Base-by-base conservation (phyloP, 306 rosid genomes). In the Biancaea sappan region DNA sequence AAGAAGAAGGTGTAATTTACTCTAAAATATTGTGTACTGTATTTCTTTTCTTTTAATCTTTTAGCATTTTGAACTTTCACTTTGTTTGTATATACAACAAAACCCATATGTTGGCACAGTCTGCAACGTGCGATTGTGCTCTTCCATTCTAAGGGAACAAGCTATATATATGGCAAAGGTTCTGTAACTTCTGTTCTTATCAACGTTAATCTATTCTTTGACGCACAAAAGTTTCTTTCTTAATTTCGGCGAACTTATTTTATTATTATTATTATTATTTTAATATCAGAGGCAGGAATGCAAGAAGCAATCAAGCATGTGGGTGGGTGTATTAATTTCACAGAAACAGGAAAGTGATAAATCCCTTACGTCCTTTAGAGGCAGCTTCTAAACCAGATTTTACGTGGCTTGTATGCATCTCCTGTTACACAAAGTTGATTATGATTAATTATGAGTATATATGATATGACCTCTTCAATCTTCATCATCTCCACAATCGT, bases 281-380 rank as follows among this genome's bases (percentile, higher is more conserved):
- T n/a, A n/a, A n/a, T n/a, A n/a, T n/a, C n/a, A n/a, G n/a, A 32
- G 35, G 48, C 26, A 52, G 66, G 50, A 35, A 57, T n/a, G 60
- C 65, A 3, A 56, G 9, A 79, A 79, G 72, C 63, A 43, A 43
- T 38, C 43, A 25, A n/a, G 72, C 75, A 76, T 70, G 50, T 67
- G 66, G 32, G 41, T 38, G 72, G 56, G 24, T 25, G 2, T 1
- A 4, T 58, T 46, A 53, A 10, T 25, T 29, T 68, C 61, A 50
- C 44, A 75, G n/a, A 54, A 38, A 41, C 50, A 48, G 7, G 54
- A 66, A 24, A 60, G 40, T 73, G 79, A 89, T n/a, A n/a, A n/a
- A n/a, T 92, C 52, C 91, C 82, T 89, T 86, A 75, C 89, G 76
- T 89, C 76, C 47, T 44, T 54, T 8, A 14, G 43, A 57, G 75